A percentile compares a stretch with the other conserved stretches of the same genome.
phyloP scores from a whole-genome alignment of 2,329 filamentous ascomycete genomes.

The Aspergillus sp. region DNA sequence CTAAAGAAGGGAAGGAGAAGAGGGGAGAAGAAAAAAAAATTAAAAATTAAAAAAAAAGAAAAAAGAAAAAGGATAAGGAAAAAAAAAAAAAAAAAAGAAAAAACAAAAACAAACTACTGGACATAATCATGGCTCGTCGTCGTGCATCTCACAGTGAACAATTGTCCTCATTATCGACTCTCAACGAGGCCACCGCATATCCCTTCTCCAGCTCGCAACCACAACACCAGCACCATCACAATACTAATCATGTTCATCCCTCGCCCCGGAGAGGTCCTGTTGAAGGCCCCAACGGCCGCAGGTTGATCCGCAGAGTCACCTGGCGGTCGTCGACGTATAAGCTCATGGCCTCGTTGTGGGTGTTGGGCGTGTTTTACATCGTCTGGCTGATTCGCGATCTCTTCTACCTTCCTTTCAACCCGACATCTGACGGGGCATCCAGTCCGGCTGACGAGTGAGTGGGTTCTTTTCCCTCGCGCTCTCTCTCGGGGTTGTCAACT shows the following conservation, averaged over 20 bases:
- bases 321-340: slow-evolving; percentile 38
- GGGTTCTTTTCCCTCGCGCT: background rate
- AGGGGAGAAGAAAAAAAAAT: background rate
- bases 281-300: slow-evolving; percentile 33
- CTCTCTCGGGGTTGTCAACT: background rate
- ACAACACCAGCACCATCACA: slow-evolving; percentile 11
- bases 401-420: slow-evolving; percentile 29
- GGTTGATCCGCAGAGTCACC: slow-evolving; percentile 33
- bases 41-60: slow-evolving; percentile 8
- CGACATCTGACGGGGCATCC: slow-evolving; percentile 4
- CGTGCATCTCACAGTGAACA: slow-evolving; percentile 30
- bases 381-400: slow-evolving; percentile 35
- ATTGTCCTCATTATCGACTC: slow-evolving; percentile 16
- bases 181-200: slow-evolving; percentile 30
- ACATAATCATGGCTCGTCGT: slow-evolving; percentile 26
- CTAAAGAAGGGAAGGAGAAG: background rate
- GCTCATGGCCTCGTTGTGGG: slow-evolving; percentile 34
- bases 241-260: slow-evolving; percentile 1
- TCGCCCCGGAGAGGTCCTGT: slow-evolving; percentile 29
- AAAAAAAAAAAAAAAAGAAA: background rate
- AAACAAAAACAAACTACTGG: slow-evolving; percentile 6
- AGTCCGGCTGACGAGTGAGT: background rate
- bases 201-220: slow-evolving; percentile 22
- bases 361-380: slow-evolving; percentile 32
- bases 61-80: slow-evolving; percentile 1